A percentile compares a stretch with the other conserved stretches of the same genome.
These are phyloP conservation scores for Aspergillus hortae DNA, from an alignment of 2,329 filamentous ascomycete genomes.

Conservation along the genomic window DNA sequence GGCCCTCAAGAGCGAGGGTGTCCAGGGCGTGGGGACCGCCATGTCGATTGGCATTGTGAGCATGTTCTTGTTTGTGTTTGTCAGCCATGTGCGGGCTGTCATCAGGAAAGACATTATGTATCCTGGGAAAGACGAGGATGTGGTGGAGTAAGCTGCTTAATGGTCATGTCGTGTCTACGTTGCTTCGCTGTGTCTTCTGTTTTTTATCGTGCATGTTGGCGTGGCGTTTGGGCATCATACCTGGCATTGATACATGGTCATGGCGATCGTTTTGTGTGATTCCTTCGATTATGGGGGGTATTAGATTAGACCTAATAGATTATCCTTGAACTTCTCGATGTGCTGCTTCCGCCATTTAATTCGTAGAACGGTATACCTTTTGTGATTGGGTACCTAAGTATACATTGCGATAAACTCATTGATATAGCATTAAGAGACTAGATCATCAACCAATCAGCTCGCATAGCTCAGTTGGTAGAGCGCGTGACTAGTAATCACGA, in stretches of 20 bases:
- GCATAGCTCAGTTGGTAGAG: no score
- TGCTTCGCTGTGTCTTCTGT: not conserved
- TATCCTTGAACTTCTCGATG: no score
- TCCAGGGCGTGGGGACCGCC: slow-evolving; percentile 54
- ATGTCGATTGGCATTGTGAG: slow-evolving; percentile 55
- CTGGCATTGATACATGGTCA: not conserved
- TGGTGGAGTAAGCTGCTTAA: slow-evolving; percentile 20
- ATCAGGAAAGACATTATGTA: slow-evolving; percentile 52
- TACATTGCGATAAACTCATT: no score
- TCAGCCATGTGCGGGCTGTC: slow-evolving; percentile 50
- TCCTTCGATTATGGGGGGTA: not conserved
- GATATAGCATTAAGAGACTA: no score
- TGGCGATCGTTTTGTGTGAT: not conserved
- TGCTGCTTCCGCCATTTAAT: no score
- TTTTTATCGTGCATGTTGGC: not conserved
- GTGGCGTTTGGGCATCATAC: slow-evolving; percentile 1
- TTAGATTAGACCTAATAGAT: not conserved
- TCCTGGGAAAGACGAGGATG: slow-evolving; percentile 60
- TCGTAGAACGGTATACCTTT: no score
- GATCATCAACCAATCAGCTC: no score
- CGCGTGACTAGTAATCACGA: no score
- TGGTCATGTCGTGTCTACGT: not conserved
- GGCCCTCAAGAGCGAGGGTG: slow-evolving; percentile 49
- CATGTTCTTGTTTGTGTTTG: slow-evolving; percentile 54
- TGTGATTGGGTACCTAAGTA: no score